A percentile compares a stretch with the other conserved stretches of the same genome.
Conservation (phyloP, 2,329 filamentous ascomycete species). For the Fusarium sp. region DNA sequence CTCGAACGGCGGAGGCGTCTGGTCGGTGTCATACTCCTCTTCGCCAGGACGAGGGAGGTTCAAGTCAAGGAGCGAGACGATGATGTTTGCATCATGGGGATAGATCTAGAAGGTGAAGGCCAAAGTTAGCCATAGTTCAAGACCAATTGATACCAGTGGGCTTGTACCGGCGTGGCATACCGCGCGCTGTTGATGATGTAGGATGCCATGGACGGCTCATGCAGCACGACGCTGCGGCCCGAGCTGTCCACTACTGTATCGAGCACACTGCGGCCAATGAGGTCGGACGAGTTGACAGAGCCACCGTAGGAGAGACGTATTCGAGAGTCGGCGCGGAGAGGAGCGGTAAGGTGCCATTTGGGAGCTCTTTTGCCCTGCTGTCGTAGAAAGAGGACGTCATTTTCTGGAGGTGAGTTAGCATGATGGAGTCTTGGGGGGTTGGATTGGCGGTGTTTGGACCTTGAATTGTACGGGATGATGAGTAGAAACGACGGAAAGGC, state of each 20-base stretch:
- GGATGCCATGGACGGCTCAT: conserved; percentile 76
- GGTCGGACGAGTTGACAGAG: conserved; percentile 61
- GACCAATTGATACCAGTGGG: neutral
- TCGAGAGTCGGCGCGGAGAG: conserved; percentile 47
- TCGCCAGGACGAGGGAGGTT: conserved; percentile 63
- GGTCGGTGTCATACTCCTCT: conserved; percentile 48
- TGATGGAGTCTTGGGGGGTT: conserved; percentile 3
- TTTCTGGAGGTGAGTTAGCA: conserved; percentile 46
- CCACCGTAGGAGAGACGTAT: conserved; percentile 59
- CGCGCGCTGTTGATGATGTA: conserved; percentile 77
- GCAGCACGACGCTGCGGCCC: conserved; percentile 65
- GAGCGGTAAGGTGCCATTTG: conserved; percentile 54
- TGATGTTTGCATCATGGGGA: conserved; percentile 78
- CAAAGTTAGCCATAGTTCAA: neutral
- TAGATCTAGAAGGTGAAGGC: conserved; percentile 60
- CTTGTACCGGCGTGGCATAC: conserved; percentile 73
- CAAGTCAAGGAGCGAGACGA: conserved; percentile 81
- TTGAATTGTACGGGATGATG: conserved; percentile 45
- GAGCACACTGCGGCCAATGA: conserved; percentile 73
- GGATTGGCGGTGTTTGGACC: conserved; percentile 25
- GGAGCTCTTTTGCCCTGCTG: conserved; percentile 52
- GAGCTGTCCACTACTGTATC: conserved; percentile 68
- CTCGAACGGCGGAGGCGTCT: conserved; percentile 65
- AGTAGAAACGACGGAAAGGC: conserved; percentile 34
- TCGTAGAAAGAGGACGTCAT: conserved; percentile 56